These are phyloP conservation scores for Pyrrhoderma noxium DNA, from an alignment of 1,284 basidiomycete genomes.

Conservation along the genomic window DNA sequence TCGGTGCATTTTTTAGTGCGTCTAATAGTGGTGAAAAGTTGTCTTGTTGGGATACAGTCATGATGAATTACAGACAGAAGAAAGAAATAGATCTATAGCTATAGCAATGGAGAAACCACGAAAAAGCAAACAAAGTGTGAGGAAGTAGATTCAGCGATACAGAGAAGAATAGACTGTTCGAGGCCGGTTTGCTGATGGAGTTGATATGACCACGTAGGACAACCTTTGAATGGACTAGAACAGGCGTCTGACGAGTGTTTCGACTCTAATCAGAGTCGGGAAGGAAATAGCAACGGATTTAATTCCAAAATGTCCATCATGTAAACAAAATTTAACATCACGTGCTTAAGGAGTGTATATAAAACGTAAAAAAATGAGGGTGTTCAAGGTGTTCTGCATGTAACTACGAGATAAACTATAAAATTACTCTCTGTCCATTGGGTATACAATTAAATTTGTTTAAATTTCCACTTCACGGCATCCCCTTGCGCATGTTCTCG, in stretches of 20 bases:
- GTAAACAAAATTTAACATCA: neutral
- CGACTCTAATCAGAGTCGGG: neutral
- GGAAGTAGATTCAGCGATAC: neutral
- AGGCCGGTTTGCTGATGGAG: no score
- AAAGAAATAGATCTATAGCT: neutral
- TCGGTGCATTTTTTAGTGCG: constrained; percentile 60
- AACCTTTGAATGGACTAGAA: no score
- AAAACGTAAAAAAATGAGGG: neutral
- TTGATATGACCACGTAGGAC: no score
- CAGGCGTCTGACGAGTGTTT: no score
- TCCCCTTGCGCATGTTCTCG: constrained; percentile 69
- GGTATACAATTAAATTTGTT: no score
- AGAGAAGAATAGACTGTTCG: neutral
- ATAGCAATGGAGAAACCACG: neutral
- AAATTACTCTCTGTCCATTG: no score
- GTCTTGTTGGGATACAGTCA: constrained; percentile 36
- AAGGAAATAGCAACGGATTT: no score
- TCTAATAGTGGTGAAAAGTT: constrained; percentile 52
- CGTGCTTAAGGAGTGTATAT: neutral
- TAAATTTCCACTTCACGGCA: constrained; percentile 28
- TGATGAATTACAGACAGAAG: constrained; percentile 35
- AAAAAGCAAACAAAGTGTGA: constrained; percentile 34
- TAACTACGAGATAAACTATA: neutral
- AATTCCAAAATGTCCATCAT: no score
- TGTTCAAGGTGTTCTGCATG: neutral